Base-by-base conservation (phyloP, 768 basidiomycete species). In the Macrolepiota dolichaula region DNA sequence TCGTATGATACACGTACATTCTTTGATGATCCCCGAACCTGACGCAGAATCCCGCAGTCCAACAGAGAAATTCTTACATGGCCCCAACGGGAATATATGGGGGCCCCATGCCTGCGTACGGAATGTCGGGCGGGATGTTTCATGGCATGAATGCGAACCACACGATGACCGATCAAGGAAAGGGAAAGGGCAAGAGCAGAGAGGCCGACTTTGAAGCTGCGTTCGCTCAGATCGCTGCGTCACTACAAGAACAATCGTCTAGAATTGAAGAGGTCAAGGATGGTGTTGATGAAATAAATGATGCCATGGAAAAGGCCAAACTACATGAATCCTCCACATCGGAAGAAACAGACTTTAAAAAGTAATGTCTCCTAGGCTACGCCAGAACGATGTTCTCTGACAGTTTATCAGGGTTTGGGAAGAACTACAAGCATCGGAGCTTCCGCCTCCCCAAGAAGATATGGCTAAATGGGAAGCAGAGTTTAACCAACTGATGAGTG, bases 121-220 rank as follows among this genome's bases (percentile, higher is more conserved):
- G 73, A 11, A 69, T 69, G 29, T 64, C 70, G 29, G 67, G 73
- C 22, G 62, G 68, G 17, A 72, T 78, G 69, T 72, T 74, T 55
- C 76, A 78, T 59, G 69, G 69, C 27, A 64, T 68, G 62, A 69
- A 71, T 65, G 35, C 69, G 17, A 65, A 66, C n/a, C 36, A 66
- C 22, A 68, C 58, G 29, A 46, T 65, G n/a, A 51, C 65, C 12
- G 69, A 74, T 53, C 69, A 73, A 59, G 76, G 68, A 4, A 85
- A 87, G 66, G 90, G 86, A 13, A 98, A 96, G 70, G 92, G 89
- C 1, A 95, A 93, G 70, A 84, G 79, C 17, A 80, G 83, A 59
- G 89, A 92, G 55, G 84, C 82, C 3, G 92, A 92, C 71, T 92
- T 93, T 60, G 92, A 94, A 65, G 88, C 88, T n/a, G 92, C 91